Conservation (phyloP, 176 grass and related monocot species). For the Musa troglodytarum region DNA sequence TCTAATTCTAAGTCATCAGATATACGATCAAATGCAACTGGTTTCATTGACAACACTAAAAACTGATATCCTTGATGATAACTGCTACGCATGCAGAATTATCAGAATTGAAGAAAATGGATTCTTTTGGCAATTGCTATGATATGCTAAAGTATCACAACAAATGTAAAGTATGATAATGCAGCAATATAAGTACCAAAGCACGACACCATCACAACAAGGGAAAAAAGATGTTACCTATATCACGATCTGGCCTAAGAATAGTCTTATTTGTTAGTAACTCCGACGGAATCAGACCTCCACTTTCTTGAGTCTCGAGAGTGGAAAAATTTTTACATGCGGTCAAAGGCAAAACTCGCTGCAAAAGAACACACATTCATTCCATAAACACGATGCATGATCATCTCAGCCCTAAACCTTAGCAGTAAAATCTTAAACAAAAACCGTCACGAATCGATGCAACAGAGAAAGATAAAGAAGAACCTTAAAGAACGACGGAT, state of each 20-base stretch:
- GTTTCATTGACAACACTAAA: no score
- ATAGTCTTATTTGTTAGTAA: conserved; percentile 2
- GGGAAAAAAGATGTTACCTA: neutral
- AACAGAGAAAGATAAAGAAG: neutral
- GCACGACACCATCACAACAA: no score
- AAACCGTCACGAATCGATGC: no score
- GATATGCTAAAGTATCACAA: neutral
- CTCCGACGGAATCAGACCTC: conserved; percentile 7
- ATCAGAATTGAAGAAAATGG: no score
- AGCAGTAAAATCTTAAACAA: neutral
- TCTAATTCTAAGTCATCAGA: no score
- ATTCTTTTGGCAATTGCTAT: no score
- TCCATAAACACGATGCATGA: neutral
- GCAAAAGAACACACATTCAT: neutral
- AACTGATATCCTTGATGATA: no score
- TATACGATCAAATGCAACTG: no score
- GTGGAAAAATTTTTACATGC: neutral
- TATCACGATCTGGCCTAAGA: conserved; percentile 6
- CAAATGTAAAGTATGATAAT: neutral
- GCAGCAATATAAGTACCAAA: neutral
- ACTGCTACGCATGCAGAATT: no score
- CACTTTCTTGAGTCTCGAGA: neutral
- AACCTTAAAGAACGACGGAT: neutral
- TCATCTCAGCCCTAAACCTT: neutral
- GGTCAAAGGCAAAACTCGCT: neutral